Conservation (phyloP, 768 basidiomycete species). For the Lentinula guzmanii region DNA sequence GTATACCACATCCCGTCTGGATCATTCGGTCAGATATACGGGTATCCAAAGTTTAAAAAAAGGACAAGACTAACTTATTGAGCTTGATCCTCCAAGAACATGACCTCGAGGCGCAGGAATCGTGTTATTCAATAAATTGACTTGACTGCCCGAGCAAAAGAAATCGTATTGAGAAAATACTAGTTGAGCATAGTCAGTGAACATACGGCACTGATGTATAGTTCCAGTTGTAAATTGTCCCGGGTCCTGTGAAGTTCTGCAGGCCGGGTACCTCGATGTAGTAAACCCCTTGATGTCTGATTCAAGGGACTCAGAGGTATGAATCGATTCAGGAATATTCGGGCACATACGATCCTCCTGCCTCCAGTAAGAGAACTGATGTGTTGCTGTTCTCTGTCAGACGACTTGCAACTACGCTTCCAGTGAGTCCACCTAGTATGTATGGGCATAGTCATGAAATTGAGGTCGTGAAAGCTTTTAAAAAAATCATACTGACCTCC, state of each 20-base stretch:
- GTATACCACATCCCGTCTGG: conserved; percentile 4
- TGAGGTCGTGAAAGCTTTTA: too few relatives aligned
- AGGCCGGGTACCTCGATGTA: background rate
- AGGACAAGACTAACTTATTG: conserved; percentile 2
- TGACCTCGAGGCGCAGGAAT: conserved; percentile 4
- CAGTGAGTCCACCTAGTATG: background rate
- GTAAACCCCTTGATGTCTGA: background rate
- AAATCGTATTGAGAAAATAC: background rate
- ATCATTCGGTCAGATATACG: background rate
- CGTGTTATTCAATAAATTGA: background rate
- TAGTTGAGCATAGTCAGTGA: background rate
- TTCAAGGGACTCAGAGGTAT: background rate
- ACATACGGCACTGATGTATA: conserved; percentile 11
- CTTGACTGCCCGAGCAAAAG: background rate
- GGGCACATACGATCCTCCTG: conserved; percentile 1
- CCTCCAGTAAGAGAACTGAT: conserved; percentile 18
- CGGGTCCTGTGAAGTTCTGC: background rate
- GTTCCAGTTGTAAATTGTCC: conserved; percentile 16
- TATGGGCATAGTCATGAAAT: background rate
- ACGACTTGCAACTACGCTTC: background rate
- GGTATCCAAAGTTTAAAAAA: background rate
- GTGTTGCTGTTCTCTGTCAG: background rate
- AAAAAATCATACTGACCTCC: background rate
- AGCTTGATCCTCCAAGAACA: conserved; percentile 11
- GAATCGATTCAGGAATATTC: background rate